These are phyloP conservation scores for Dipodascus albidus DNA, from an alignment of 805 yeast genomes.

Conservation along the genomic window DNA sequence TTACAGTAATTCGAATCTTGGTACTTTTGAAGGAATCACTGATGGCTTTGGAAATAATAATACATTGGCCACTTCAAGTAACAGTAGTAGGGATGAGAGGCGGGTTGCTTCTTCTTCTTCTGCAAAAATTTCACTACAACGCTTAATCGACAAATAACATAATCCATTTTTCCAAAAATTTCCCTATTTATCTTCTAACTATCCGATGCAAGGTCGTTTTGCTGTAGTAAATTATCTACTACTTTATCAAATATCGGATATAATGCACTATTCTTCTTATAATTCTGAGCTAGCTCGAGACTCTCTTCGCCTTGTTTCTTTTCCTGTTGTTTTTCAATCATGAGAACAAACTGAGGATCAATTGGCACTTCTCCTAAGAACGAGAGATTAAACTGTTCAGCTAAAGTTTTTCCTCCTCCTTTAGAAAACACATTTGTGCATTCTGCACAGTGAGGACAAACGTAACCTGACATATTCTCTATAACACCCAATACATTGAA, in stretches of 20 bases:
- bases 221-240: conserved; percentile 27
- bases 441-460: conserved; percentile 89
- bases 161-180: not conserved
- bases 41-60: not conserved
- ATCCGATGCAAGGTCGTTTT: not conserved
- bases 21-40: not conserved
- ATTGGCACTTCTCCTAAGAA: conserved; percentile 86
- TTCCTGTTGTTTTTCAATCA: conserved; percentile 57
- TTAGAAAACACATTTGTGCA: conserved; percentile 78
- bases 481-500: conserved; percentile 73
- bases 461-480: conserved; percentile 95
- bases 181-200: not conserved
- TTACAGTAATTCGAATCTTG: not conserved
- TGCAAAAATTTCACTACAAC: not conserved
- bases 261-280: conserved; percentile 24
- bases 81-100: not conserved
- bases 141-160: not conserved
- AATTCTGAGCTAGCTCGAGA: conserved; percentile 10
- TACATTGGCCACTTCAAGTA: not conserved
- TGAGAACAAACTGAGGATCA: conserved; percentile 80
- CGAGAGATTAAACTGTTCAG: conserved; percentile 48
- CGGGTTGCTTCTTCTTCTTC: not conserved
- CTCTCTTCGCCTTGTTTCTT: conserved; percentile 6
- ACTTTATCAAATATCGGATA: conserved; percentile 37
- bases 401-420: conserved; percentile 78